Base-by-base conservation (phyloP, 805 yeast genomes). In the Candida manassasensis region DNA sequence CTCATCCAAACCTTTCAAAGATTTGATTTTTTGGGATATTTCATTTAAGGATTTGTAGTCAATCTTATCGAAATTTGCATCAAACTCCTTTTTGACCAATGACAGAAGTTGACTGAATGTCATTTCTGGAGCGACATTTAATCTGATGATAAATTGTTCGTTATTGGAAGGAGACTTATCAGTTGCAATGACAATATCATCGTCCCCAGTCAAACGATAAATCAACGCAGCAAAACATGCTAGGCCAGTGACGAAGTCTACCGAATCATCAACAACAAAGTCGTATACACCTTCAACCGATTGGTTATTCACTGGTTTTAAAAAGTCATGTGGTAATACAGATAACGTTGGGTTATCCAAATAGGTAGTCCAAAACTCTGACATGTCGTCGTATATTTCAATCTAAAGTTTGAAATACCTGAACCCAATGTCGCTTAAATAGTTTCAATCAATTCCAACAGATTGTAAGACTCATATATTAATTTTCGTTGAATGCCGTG, bases 171-270 rank as follows among this genome's bases (percentile, higher is more conserved):
- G 41, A 10, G 44, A 42, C 17, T 72, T 57, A 46, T 81, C 78
- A 0, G 88, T 79, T n/a, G 89, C 88, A 41, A 90, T 63, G n/a
- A 83, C 80, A 34, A 93, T 80, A 50, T 90, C 97, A 45, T 90
- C 97, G 55, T 90, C 97, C 16, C 97, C 97, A 2, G 96, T 83
- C 31, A 86, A 66, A 52, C 97, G 71, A 59, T 75, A 81, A 25
- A 86, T 70, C 38, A 90, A 69, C 1, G 82, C 77, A 16, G 82
- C 76, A 61, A 80, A 84, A 1, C 75, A 75, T 12, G 95, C 66
- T 42, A 86, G 66, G 0, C 80, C 79, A 11, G 74, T 58, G 7
- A 66, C 52, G 55, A 81, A 84, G 29, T 48, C 51, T 9, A 35
- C 32, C n/a, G 33, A 21, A 3, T 32, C 14, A 14, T 39, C 35